Percentiles rank a stretch among this genome's conserved stretches.
Evolutionary conservation across 768 basidiomycete species (phyloP).

Genomic region (Leccinum fibrillosum): DNA sequence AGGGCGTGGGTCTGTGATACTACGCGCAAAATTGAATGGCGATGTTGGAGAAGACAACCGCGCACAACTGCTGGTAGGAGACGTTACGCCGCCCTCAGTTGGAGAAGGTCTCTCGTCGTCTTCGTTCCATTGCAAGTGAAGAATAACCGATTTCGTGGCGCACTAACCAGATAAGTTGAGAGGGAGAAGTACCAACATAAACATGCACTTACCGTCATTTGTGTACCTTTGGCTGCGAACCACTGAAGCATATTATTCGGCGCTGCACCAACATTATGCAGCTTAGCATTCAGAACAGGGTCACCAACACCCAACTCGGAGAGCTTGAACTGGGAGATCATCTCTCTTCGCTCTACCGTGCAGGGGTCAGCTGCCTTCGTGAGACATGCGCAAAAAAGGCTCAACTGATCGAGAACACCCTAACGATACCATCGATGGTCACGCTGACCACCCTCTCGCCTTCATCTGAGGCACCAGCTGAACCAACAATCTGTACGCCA

Average conservation of each 20-base stretch:
- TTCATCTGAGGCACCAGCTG: constrained; percentile 40
- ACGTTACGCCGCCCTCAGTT: constrained; percentile 15
- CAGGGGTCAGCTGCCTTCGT: constrained; percentile 4
- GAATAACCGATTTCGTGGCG: constrained; percentile 81
- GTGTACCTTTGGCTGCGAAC: constrained; percentile 87
- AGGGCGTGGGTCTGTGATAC: constrained; percentile 30
- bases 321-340: constrained; percentile 90
- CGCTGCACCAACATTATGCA: constrained; percentile 76
- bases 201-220: constrained; percentile 70
- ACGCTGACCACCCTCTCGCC: constrained; percentile 87
- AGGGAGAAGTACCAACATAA: background rate
- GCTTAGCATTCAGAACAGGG: constrained; percentile 59
- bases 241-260: constrained; percentile 92
- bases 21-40: constrained; percentile 21
- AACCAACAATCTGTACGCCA: constrained; percentile 79
- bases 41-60: constrained; percentile 28
- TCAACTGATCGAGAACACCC: constrained; percentile 86
- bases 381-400: constrained; percentile 23
- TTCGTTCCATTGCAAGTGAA: constrained; percentile 87
- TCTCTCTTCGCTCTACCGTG: constrained; percentile 61
- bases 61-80: constrained; percentile 22
- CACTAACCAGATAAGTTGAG: constrained; percentile 47
- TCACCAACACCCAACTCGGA: constrained; percentile 71
- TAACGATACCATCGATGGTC: constrained; percentile 87
- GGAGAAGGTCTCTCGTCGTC: constrained; percentile 35